Evolutionary conservation across 2,329 filamentous ascomycete genomes (phyloP).

Genomic region (Penicillium sp.): DNA sequence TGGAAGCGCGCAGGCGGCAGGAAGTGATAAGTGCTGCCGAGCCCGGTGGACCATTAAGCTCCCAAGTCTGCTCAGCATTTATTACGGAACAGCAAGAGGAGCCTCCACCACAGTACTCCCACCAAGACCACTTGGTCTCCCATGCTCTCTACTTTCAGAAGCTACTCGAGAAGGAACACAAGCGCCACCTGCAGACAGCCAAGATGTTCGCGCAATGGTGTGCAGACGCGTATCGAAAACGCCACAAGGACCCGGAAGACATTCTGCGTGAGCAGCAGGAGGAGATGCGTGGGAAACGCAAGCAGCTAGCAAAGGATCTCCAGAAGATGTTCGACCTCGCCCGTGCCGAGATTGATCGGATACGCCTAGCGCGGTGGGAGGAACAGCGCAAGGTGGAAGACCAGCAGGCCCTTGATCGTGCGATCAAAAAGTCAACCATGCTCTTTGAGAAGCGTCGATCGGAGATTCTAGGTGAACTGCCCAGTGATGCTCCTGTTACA

Average conservation of each 20-base stretch:
- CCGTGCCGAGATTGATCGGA: slow-evolving; percentile 55
- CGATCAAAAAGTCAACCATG: slow-evolving; percentile 51
- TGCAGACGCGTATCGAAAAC: slow-evolving; percentile 42
- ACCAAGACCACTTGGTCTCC: slow-evolving; percentile 76
- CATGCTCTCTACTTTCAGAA: slow-evolving; percentile 77
- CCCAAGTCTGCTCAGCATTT: slow-evolving; percentile 66
- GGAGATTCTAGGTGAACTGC: slow-evolving; percentile 50
- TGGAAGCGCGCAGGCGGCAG: slow-evolving; percentile 66
- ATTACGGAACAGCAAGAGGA: slow-evolving; percentile 70
- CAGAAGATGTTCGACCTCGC: slow-evolving; percentile 60
- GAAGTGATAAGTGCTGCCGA: slow-evolving; percentile 69
- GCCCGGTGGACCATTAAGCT: slow-evolving; percentile 70
- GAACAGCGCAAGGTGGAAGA: slow-evolving; percentile 50
- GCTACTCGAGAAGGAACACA: slow-evolving; percentile 74
- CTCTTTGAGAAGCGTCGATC: slow-evolving; percentile 47
- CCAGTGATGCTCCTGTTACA: slow-evolving; percentile 69
- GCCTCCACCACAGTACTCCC: slow-evolving; percentile 75
- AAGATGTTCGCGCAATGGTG: slow-evolving; percentile 66
- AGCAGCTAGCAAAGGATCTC: slow-evolving; percentile 63
- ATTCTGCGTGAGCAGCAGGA: slow-evolving; percentile 73
- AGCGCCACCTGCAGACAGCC: slow-evolving; percentile 69
- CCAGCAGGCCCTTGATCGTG: slow-evolving; percentile 53
- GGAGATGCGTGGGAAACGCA: slow-evolving; percentile 65
- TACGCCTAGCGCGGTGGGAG: slow-evolving; percentile 56
- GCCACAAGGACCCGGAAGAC: slow-evolving; percentile 59